A percentile compares a stretch with the other conserved stretches of the same genome.
Conservation (phyloP, 176 grass and related monocot species). For the Oryza coarctata region DNA sequence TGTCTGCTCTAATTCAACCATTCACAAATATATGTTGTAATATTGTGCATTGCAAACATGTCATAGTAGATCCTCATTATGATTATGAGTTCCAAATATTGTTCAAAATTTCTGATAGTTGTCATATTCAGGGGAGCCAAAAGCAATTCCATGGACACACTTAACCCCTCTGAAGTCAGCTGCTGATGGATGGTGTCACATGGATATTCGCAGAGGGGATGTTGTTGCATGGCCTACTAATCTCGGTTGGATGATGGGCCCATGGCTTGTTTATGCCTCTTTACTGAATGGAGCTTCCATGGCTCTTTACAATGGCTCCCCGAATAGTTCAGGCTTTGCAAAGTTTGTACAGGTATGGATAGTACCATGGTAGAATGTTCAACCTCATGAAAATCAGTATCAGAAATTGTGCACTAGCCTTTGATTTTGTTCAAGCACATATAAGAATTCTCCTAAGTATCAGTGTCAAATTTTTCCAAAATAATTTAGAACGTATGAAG, state of each 20-base stretch:
- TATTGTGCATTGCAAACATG: not conserved
- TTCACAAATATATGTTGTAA: not conserved
- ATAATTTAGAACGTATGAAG: not conserved
- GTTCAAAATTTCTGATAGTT: conserved; percentile 11
- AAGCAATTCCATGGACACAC: conserved; percentile 98
- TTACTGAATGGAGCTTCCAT: conserved; percentile 96
- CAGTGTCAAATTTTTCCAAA: not conserved
- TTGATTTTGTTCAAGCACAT: not conserved
- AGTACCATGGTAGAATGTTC: not conserved
- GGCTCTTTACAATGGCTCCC: conserved; percentile 88
- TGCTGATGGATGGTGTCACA: conserved; percentile 94
- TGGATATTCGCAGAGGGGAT: conserved; percentile 93
- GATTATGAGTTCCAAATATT: conserved; percentile 22
- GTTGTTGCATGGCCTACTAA: conserved; percentile 98
- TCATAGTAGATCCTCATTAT: not conserved
- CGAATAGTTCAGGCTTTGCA: conserved; percentile 74
- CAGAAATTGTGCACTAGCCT: not conserved
- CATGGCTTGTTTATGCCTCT: conserved; percentile 96
- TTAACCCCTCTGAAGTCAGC: conserved; percentile 85
- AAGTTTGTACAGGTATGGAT: conserved; percentile 90
- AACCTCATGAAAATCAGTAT: not conserved
- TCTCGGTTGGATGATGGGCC: conserved; percentile 99
- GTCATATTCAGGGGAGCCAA: conserved; percentile 75
- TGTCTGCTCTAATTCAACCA: not conserved
- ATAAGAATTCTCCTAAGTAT: not conserved